Evolutionary conservation across 805 yeast genomes (phyloP).

Genomic region (Yarrowia deformans): DNA sequence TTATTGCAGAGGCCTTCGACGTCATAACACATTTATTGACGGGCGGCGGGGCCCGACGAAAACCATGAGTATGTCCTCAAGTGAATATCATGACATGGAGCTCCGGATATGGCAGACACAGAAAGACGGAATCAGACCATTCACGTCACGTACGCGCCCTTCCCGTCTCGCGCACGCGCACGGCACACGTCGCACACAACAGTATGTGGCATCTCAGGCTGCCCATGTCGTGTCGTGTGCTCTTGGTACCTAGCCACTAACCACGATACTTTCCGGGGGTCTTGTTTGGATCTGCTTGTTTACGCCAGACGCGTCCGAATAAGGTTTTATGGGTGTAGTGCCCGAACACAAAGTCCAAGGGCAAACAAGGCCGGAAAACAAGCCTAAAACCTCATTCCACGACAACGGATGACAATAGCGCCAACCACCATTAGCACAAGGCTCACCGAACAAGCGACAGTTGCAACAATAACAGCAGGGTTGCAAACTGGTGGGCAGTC

Average conservation of each 20-base stretch:
- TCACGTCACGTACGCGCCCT: not conserved
- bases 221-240: conserved; percentile 1
- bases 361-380: not conserved
- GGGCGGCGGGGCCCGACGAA: too few relatives aligned
- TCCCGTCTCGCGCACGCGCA: too few relatives aligned
- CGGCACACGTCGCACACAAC: too few relatives aligned
- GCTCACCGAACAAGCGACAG: not conserved
- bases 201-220: too few relatives aligned
- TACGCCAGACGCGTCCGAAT: not conserved
- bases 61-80: too few relatives aligned
- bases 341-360: not conserved
- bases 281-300: too few relatives aligned
- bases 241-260: not conserved
- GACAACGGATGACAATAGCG: not conserved
- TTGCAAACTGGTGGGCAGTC: not conserved
- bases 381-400: conserved; percentile 4
- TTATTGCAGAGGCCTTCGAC: not conserved
- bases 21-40: conserved; percentile 1
- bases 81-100: too few relatives aligned
- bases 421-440: not conserved
- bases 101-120: too few relatives aligned
- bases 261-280: not conserved
- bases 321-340: not conserved
- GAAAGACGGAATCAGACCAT: too few relatives aligned
- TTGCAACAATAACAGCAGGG: too few relatives aligned